Evolutionary conservation across 129 eudicot genomes (phyloP).

Genomic region (sunflower (Helianthus annuus)): HanXRQr2.0-SUNRISE NC_035433.2:87094205-87094704

Average conservation of each 20-base stretch:
- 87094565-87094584: constrained; percentile 80
- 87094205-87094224: constrained; percentile 63
- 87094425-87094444: constrained; percentile 63
- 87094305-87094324: constrained; percentile 80
- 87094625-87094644: constrained; percentile 71
- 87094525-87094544: constrained; percentile 68
- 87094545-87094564: constrained; percentile 83
- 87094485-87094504: constrained; percentile 63
- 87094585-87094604: constrained; percentile 88
- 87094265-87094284: constrained; percentile 75
- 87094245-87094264: constrained; percentile 59
- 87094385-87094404: constrained; percentile 61
- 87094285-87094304: constrained; percentile 91
- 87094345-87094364: constrained; percentile 61
- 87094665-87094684: constrained; percentile 30
- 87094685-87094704: constrained; percentile 68
- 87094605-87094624: constrained; percentile 69
- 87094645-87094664: constrained; percentile 66
- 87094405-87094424: constrained; percentile 71
- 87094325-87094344: constrained; percentile 69
- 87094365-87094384: constrained; percentile 59
- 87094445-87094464: constrained; percentile 70
- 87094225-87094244: constrained; percentile 54
- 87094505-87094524: constrained; percentile 64
- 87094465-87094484: constrained; percentile 64